phyloP scores from a whole-genome alignment of 257 asterid genomes.

The Nicotiana attenuata region DNA sequence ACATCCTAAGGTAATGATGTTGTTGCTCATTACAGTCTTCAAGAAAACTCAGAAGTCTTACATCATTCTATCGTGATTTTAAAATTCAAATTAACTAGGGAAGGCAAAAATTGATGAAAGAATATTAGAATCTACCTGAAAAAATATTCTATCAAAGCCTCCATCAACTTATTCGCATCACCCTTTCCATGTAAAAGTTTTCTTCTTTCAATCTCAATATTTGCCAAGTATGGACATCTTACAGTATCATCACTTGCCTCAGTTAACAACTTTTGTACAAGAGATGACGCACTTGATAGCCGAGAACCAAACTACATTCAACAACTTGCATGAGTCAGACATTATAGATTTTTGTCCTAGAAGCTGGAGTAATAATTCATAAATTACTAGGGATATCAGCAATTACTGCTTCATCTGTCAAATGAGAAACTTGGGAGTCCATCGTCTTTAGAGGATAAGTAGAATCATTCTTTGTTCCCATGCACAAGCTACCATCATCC shows the following conservation, averaged over 20 bases:
- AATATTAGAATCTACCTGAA: slow-evolving; percentile 38
- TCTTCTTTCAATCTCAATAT: slow-evolving; percentile 75
- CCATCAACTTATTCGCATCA: slow-evolving; percentile 49
- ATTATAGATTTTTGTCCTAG: slow-evolving; percentile 5
- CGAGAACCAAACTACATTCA: slow-evolving; percentile 77
- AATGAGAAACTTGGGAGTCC: slow-evolving; percentile 41
- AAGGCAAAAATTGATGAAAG: slow-evolving; percentile 1
- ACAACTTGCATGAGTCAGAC: slow-evolving; percentile 26
- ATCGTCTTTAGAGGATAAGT: slow-evolving; percentile 25
- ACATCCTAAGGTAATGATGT: neutral
- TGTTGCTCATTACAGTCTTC: neutral
- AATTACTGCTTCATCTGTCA: slow-evolving; percentile 67
- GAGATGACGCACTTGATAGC: slow-evolving; percentile 56
- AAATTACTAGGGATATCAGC: slow-evolving; percentile 18
- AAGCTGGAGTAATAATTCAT: neutral
- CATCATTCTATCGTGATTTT: neutral
- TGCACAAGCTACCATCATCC: slow-evolving; percentile 53
- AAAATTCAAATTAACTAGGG: neutral
- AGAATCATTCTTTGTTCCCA: slow-evolving; percentile 31
- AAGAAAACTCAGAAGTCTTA: neutral
- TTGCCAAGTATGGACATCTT: slow-evolving; percentile 78
- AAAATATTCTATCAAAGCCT: slow-evolving; percentile 63
- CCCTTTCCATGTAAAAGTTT: slow-evolving; percentile 70
- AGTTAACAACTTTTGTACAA: slow-evolving; percentile 46
- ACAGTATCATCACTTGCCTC: slow-evolving; percentile 39